Conservation (phyloP, 176 grass and related monocot species). For the Eragrostis curvula region DNA sequence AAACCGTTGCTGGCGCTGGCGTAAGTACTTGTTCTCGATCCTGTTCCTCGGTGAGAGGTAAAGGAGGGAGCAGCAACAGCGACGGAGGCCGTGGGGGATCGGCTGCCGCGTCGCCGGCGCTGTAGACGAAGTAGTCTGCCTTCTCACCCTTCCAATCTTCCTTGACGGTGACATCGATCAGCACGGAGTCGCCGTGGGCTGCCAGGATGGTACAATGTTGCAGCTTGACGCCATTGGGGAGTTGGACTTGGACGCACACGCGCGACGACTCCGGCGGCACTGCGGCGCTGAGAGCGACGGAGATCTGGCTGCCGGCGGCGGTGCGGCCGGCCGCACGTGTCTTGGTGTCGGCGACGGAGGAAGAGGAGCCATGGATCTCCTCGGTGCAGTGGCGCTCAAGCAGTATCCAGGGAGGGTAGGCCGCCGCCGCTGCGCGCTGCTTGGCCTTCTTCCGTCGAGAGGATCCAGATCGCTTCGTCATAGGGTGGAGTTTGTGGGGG, state of each 20-base stretch:
- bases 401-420: background rate
- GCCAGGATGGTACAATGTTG: background rate
- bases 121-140: too few relatives aligned
- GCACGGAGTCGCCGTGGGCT: constrained; percentile 10
- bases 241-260: background rate
- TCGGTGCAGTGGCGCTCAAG: rapidly evolving
- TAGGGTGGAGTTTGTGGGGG: too few relatives aligned
- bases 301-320: background rate
- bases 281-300: background rate
- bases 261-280: background rate
- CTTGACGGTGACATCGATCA: background rate
- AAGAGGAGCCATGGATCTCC: background rate
- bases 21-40: too few relatives aligned
- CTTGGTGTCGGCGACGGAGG: background rate
- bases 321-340: background rate
- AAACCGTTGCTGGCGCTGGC: background rate
- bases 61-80: background rate
- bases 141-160: background rate
- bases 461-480: background rate
- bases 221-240: background rate
- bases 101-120: too few relatives aligned
- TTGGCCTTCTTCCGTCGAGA: background rate
- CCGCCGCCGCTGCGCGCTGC: background rate
- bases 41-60: too few relatives aligned
- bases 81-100: background rate